A percentile compares a stretch with the other conserved stretches of the same genome.
Conservation (phyloP, 257 asterid species). For the Thymus quinquecostatus region DNA sequence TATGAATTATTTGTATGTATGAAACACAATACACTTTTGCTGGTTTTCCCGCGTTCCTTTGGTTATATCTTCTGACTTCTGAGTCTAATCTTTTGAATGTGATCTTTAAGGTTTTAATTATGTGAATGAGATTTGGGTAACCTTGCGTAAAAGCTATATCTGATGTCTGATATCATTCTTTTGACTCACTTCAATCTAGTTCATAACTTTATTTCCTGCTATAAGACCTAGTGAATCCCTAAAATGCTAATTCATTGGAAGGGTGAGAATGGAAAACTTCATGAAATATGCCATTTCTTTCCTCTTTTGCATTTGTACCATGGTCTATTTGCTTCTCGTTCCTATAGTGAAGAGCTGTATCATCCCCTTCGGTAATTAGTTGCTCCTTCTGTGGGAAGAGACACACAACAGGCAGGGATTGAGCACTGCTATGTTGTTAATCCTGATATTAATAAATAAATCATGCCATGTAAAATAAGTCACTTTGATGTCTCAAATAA, state of each 20-base stretch:
- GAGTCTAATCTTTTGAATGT: constrained; percentile 9
- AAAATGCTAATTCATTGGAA: background rate
- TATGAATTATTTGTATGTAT: background rate
- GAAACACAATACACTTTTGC: background rate
- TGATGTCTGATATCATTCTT: background rate
- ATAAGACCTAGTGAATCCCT: constrained; percentile 7
- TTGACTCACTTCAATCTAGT: constrained; percentile 9
- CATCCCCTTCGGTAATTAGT: background rate
- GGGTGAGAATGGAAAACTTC: constrained; percentile 20
- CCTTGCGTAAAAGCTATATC: constrained; percentile 1
- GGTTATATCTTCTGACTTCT: constrained; percentile 1
- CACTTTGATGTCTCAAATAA: background rate
- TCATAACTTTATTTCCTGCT: constrained; percentile 23
- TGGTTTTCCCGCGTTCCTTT: background rate
- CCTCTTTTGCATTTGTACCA: constrained; percentile 3
- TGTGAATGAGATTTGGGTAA: background rate
- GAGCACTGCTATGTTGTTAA: background rate
- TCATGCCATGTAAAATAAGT: background rate
- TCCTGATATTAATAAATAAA: constrained; percentile 5
- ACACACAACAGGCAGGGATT: background rate
- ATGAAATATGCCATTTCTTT: constrained; percentile 1
- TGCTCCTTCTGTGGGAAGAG: background rate
- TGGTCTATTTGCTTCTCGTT: background rate
- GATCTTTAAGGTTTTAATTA: constrained; percentile 8
- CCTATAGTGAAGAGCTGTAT: constrained; percentile 1